Base-by-base conservation (phyloP, 2,329 filamentous ascomycete species). In the Raffaelea deltoideospora region DNA sequence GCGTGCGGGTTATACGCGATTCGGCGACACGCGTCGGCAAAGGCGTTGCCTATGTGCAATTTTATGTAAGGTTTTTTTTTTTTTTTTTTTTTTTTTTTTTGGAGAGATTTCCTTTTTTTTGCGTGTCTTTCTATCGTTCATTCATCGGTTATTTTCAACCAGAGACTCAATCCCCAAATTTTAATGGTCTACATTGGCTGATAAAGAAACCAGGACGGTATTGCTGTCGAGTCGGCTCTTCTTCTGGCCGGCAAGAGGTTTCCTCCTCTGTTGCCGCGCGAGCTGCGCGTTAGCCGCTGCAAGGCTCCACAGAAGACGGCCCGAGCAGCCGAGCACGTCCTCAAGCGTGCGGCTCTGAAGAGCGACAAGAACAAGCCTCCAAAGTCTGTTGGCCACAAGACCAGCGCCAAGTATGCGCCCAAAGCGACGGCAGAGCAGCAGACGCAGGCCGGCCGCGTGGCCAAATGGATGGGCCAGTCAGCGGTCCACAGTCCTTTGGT, bases 21-120 rank as follows among this genome's bases (percentile, higher is more conserved):
- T 67, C 82, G 43, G 79, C 81, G 47, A 98, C 92, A 8, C 75
- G 92, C 34, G 84, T 98, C 22, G 86, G 90, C 50, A 98, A 98
- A 55, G 90, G 90, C 5, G 85, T 98, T 52, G 92, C 92, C 43
- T 98, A 98, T 51, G 88, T 98, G 14, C 90, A 98, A 53, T 98
- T 98, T 59, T 74, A 79, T 51, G 74, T 76, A 49, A 61, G 63
- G 56, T 31, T n/a, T n/a, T n/a, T n/a, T n/a, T n/a, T n/a, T n/a
- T n/a, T n/a, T n/a, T n/a, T n/a, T n/a, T n/a, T n/a, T n/a, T n/a
- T n/a, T n/a, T n/a, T n/a, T n/a, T n/a, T n/a, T n/a, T n/a, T n/a
- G n/a, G n/a, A n/a, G n/a, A n/a, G n/a, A n/a, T n/a, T n/a, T n/a
- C n/a, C n/a, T n/a, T n/a, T n/a, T n/a, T n/a, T n/a, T n/a, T n/a